Evolutionary conservation across 2,329 filamentous ascomycete genomes (phyloP).

Genomic region (Boeremia lycopersici): DNA sequence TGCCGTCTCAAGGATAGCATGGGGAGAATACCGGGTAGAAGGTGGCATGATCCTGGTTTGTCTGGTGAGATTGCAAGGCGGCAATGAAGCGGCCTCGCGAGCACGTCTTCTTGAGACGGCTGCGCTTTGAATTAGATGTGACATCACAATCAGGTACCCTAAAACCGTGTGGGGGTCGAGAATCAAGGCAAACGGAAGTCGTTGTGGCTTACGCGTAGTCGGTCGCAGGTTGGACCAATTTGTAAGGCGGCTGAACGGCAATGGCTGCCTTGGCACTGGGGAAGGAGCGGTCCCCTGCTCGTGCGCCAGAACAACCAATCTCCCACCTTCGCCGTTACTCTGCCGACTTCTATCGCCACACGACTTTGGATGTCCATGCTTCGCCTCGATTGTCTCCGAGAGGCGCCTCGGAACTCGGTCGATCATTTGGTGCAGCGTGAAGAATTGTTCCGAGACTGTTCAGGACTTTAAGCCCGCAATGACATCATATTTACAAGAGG

Average conservation of each 20-base stretch:
- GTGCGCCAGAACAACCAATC: slow-evolving; percentile 4
- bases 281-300: slow-evolving; percentile 9
- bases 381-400: not conserved
- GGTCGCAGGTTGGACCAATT: slow-evolving; percentile 11
- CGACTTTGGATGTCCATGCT: slow-evolving; percentile 4
- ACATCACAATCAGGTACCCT: slow-evolving; percentile 12
- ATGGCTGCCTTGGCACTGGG: slow-evolving; percentile 13
- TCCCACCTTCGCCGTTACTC: not conserved
- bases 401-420: slow-evolving; percentile 1
- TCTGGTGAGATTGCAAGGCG: slow-evolving; percentile 2
- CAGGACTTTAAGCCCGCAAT: slow-evolving; percentile 1
- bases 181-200: slow-evolving; percentile 10
- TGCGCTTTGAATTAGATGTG: slow-evolving; percentile 1
- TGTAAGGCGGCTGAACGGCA: slow-evolving; percentile 15
- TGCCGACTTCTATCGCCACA: slow-evolving; percentile 12
- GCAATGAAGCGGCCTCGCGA: slow-evolving; percentile 9
- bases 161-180: slow-evolving; percentile 9
- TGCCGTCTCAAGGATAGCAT: not conserved
- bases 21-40: not conserved
- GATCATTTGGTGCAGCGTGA: not conserved
- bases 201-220: not conserved
- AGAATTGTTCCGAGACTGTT: not conserved
- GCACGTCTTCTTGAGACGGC: slow-evolving; percentile 13
- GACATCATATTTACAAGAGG: slow-evolving; percentile 10
- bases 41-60: not conserved